phyloP scores from a whole-genome alignment of 805 yeast genomes.

The Candida chauliodis region DNA sequence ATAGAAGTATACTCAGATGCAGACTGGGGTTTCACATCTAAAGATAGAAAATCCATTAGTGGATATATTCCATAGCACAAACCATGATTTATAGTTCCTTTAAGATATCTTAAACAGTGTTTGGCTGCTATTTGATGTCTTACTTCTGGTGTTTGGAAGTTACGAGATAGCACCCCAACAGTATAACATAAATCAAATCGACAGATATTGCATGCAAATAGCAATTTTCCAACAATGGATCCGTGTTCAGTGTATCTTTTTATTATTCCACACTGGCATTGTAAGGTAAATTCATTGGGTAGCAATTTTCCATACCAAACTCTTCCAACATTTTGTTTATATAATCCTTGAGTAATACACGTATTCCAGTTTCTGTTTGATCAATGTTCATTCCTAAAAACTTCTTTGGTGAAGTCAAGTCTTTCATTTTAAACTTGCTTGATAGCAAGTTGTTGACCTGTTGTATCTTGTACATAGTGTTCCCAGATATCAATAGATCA shows the following conservation, averaged over 20 bases:
- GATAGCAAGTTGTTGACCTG: background rate
- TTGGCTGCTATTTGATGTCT: constrained; percentile 2
- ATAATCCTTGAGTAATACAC: background rate
- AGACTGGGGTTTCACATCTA: too few species aligned
- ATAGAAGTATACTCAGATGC: background rate
- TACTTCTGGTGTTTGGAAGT: background rate
- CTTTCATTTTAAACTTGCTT: background rate
- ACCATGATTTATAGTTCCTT: background rate
- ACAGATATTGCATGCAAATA: background rate
- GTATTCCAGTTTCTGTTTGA: background rate
- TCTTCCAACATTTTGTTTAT: background rate
- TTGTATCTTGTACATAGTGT: background rate
- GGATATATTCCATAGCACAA: background rate
- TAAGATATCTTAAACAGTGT: background rate
- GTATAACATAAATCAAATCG: background rate
- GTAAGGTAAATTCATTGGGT: background rate
- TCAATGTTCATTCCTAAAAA: background rate
- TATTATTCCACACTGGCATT: too few species aligned
- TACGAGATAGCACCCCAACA: constrained; percentile 1
- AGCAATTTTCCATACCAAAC: constrained; percentile 1
- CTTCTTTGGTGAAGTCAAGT: background rate
- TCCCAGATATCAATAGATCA: background rate
- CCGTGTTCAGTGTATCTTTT: background rate
- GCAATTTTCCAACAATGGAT: background rate
- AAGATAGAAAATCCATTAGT: too few species aligned